Conservation (phyloP, 1,139 yeast species). For the Taiozyma onychis region DNA sequence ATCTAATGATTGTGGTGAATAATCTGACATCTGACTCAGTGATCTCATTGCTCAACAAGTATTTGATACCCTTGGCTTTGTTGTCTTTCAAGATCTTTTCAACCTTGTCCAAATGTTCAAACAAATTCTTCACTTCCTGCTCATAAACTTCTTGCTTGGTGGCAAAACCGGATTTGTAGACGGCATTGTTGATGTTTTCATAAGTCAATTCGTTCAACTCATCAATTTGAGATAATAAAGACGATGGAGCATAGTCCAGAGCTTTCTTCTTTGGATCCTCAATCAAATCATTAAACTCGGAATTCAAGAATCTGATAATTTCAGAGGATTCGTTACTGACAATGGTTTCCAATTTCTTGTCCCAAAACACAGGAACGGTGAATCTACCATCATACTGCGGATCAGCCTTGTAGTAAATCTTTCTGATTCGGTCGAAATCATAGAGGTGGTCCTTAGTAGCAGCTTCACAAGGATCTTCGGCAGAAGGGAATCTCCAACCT, state of each 20-base stretch:
- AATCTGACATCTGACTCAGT: conserved; percentile 91
- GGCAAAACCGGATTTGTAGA: conserved; percentile 90
- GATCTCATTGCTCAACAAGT: conserved; percentile 56
- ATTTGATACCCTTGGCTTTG: conserved; percentile 37
- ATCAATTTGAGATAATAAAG: conserved; percentile 54
- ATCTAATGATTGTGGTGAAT: conserved; percentile 76
- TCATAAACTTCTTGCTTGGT: conserved; percentile 81
- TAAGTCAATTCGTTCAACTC: conserved; percentile 82
- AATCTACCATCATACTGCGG: conserved; percentile 74
- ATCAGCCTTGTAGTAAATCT: conserved; percentile 69
- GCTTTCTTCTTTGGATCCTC: conserved; percentile 42
- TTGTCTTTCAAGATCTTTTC: conserved; percentile 55
- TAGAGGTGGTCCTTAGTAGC: conserved; percentile 60
- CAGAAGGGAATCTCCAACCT: conserved; percentile 78
- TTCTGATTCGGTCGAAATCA: conserved; percentile 55
- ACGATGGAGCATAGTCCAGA: conserved; percentile 60
- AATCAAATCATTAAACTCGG: conserved; percentile 53
- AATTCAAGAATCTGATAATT: conserved; percentile 76
- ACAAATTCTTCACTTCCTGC: conserved; percentile 58
- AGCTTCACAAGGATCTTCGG: conserved; percentile 46
- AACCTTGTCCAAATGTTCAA: conserved; percentile 66
- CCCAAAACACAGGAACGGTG: conserved; percentile 95
- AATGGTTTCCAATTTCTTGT: conserved; percentile 70
- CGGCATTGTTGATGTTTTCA: conserved; percentile 86
- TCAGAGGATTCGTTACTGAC: conserved; percentile 91